Percentiles rank a stretch among this genome's conserved stretches.
Conservation (phyloP, 2,329 filamentous ascomycete species). For the Daldinia sp. region DNA sequence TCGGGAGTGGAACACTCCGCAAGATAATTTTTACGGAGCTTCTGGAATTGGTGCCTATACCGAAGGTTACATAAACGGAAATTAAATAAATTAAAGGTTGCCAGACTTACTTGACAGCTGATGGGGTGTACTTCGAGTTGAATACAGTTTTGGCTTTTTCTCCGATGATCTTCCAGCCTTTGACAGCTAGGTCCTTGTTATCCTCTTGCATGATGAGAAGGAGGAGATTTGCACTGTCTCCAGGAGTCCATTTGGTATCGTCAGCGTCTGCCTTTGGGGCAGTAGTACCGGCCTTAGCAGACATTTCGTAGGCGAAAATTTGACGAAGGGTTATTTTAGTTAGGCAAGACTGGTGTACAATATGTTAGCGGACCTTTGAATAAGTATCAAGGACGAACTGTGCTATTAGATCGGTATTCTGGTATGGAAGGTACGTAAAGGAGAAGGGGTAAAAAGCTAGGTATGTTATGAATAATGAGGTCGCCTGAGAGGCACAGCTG, state of each 20-base stretch:
- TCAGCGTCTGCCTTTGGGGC: neutral
- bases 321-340: neutral
- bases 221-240: slow-evolving; percentile 7
- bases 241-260: slow-evolving; percentile 1
- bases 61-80: no score
- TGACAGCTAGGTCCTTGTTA: slow-evolving; percentile 5
- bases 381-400: neutral
- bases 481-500: no score
- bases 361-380: neutral
- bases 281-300: neutral
- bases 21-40: slow-evolving; percentile 1
- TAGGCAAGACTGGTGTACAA: neutral
- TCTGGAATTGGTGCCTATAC: slow-evolving; percentile 25
- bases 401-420: neutral
- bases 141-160: slow-evolving; percentile 2
- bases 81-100: neutral
- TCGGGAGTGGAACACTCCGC: neutral
- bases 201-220: slow-evolving; percentile 18
- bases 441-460: neutral
- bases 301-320: neutral
- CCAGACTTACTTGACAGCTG: slow-evolving; percentile 21
- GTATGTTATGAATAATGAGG: no score
- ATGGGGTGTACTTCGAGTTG: neutral
- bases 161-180: slow-evolving; percentile 16
- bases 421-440: neutral